Evolutionary conservation across 1,284 basidiomycete genomes (phyloP).

Genomic region (Phellopilus nigrolimitatus): DNA sequence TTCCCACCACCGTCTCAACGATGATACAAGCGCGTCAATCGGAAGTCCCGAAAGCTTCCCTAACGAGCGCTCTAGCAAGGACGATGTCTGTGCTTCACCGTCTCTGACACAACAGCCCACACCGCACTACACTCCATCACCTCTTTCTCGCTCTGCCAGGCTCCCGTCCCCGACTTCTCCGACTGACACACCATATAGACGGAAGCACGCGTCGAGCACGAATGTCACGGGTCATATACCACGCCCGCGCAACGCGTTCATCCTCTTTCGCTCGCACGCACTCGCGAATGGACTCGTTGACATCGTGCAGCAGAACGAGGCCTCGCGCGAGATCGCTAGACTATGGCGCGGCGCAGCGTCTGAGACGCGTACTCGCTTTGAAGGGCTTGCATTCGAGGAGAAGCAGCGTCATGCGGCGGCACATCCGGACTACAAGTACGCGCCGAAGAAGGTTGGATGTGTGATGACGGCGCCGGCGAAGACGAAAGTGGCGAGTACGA

Average conservation of each 20-base stretch:
- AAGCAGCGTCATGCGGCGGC: conserved; percentile 9
- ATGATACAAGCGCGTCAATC: background rate
- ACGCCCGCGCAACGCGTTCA: conserved; percentile 85
- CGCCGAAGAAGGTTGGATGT: conserved; percentile 12
- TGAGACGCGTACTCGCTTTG: conserved; percentile 1
- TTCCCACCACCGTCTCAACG: background rate
- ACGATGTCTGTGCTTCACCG: background rate
- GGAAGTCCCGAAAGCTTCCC: background rate
- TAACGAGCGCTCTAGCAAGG: background rate
- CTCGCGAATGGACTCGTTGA: conserved; percentile 33
- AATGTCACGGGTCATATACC: conserved; percentile 54
- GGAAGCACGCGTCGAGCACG: conserved; percentile 7
- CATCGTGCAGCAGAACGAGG: conserved; percentile 11
- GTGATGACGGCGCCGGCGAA: background rate
- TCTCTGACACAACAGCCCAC: background rate
- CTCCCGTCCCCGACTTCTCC: background rate
- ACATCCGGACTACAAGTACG: conserved; percentile 14
- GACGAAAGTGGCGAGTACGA: background rate
- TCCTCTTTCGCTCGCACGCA: conserved; percentile 84
- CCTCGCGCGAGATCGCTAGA: conserved; percentile 8
- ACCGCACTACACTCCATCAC: background rate
- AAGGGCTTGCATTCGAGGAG: conserved; percentile 10
- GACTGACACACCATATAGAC: background rate
- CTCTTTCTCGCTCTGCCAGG: no score
- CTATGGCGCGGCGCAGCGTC: conserved; percentile 8